phyloP scores from a whole-genome alignment of 257 asterid species.

The Asclepias syriaca region DNA sequence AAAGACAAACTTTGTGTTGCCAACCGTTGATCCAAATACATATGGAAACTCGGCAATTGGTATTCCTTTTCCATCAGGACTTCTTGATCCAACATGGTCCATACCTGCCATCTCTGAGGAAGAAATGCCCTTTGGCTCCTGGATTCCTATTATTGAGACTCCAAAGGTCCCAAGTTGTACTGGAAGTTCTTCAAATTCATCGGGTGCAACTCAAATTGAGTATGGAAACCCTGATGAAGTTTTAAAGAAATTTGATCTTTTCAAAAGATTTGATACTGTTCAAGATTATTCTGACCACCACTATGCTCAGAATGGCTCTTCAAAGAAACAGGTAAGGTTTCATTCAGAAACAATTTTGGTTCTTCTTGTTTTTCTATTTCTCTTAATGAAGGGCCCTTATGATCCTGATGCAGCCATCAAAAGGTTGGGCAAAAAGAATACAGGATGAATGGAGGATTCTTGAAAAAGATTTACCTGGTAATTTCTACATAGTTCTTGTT shows the following conservation, averaged over 20 bases:
- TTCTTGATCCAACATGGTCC: conserved; percentile 9
- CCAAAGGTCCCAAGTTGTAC: conserved; percentile 21
- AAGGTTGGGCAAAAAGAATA: conserved; percentile 78
- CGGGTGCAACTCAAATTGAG: conserved; percentile 19
- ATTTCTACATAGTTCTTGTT: not conserved
- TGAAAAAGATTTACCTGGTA: conserved; percentile 85
- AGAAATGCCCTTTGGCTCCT: conserved; percentile 16
- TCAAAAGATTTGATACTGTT: conserved; percentile 70
- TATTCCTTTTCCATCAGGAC: conserved; percentile 21
- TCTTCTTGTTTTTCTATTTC: conserved; percentile 10
- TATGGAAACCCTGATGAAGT: conserved; percentile 39
- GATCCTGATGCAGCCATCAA: conserved; percentile 45
- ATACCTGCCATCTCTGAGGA: conserved; percentile 7
- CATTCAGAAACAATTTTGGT: not conserved
- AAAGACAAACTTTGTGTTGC: conserved; percentile 19
- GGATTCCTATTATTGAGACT: conserved; percentile 21
- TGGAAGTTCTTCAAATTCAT: conserved; percentile 27
- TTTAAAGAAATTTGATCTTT: conserved; percentile 35
- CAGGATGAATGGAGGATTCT: conserved; percentile 94
- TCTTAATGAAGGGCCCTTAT: conserved; percentile 7
- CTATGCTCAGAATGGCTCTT: conserved; percentile 32
- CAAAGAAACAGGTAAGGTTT: conserved; percentile 43
- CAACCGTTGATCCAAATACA: conserved; percentile 17
- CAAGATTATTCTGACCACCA: conserved; percentile 66
- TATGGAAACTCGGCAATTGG: conserved; percentile 11